Conservation (phyloP, 352 stramenopile species). For the Phytophthora sp. region DNA sequence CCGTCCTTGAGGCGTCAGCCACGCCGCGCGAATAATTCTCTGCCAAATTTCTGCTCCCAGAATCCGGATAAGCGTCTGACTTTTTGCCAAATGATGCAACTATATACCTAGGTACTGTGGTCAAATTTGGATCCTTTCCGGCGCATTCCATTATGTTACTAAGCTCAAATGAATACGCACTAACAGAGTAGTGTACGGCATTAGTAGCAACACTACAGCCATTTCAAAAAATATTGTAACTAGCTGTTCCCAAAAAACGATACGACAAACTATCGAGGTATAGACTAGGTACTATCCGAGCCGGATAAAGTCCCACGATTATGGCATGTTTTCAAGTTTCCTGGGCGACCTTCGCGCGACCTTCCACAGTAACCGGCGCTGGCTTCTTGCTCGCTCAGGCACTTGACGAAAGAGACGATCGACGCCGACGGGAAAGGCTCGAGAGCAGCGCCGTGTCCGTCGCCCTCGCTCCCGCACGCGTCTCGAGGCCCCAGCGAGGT, state of each 20-base stretch:
- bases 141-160: too few relatives aligned
- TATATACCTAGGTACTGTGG: too few relatives aligned
- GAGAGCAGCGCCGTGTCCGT: not conserved
- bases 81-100: too few relatives aligned
- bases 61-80: not conserved
- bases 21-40: slow-evolving; percentile 4
- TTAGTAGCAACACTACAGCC: too few relatives aligned
- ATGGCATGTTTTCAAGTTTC: slow-evolving; percentile 2
- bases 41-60: not conserved
- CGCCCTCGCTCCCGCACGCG: not conserved
- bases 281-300: too few relatives aligned
- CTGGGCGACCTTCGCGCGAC: slow-evolving; percentile 23
- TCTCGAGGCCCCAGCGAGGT: slow-evolving; percentile 10
- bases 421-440: slow-evolving; percentile 12
- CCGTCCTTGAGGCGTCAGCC: too few relatives aligned
- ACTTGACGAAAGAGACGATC: slow-evolving; percentile 42
- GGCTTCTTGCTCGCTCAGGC: slow-evolving; percentile 23
- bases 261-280: too few relatives aligned
- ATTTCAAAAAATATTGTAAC: too few relatives aligned
- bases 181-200: too few relatives aligned
- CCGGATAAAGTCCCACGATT: slow-evolving; percentile 12
- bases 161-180: too few relatives aligned
- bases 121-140: too few relatives aligned
- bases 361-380: slow-evolving; percentile 19
- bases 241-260: too few relatives aligned